phyloP scores from a whole-genome alignment of 345 rosid genomes.

The Eutrema heterophyllum region DNA sequence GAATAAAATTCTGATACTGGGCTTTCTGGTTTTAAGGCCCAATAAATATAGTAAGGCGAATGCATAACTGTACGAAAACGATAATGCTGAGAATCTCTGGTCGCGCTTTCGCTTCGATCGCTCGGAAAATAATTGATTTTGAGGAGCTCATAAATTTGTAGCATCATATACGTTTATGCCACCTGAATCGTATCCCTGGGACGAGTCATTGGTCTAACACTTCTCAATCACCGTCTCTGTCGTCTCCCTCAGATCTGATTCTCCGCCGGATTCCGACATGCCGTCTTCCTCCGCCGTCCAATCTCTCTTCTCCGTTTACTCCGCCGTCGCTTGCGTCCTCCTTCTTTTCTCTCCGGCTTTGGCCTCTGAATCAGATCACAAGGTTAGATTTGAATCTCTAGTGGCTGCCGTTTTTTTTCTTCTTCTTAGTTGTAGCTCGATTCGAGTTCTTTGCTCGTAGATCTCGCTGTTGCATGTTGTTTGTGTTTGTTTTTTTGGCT shows the following conservation, averaged over 20 bases:
- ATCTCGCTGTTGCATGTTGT: constrained; percentile 30
- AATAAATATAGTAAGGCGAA: too few species aligned
- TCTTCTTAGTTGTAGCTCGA: background rate
- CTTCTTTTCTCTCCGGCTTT: constrained; percentile 39
- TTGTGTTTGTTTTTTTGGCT: background rate
- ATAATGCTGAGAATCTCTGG: too few species aligned
- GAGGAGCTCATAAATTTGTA: too few species aligned
- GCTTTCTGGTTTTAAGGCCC: too few species aligned
- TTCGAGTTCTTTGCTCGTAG: constrained; percentile 23
- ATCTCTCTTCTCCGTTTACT: constrained; percentile 18
- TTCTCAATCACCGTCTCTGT: background rate
- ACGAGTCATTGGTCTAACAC: constrained; percentile 8
- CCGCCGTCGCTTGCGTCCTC: constrained; percentile 11
- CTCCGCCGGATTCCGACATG: constrained; percentile 48
- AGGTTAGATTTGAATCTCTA: constrained; percentile 39
- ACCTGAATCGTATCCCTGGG: constrained; percentile 8
- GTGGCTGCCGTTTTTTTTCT: background rate
- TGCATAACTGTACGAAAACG: too few species aligned
- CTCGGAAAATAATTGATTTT: too few species aligned
- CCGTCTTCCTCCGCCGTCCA: constrained; percentile 35
- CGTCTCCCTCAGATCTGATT: constrained; percentile 36
- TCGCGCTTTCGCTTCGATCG: too few species aligned
- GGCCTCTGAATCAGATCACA: constrained; percentile 87
- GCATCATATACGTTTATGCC: background rate
- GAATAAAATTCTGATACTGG: too few species aligned